phyloP scores from a whole-genome alignment of 805 yeast genomes.

The Dipodascopsis tothii region DNA sequence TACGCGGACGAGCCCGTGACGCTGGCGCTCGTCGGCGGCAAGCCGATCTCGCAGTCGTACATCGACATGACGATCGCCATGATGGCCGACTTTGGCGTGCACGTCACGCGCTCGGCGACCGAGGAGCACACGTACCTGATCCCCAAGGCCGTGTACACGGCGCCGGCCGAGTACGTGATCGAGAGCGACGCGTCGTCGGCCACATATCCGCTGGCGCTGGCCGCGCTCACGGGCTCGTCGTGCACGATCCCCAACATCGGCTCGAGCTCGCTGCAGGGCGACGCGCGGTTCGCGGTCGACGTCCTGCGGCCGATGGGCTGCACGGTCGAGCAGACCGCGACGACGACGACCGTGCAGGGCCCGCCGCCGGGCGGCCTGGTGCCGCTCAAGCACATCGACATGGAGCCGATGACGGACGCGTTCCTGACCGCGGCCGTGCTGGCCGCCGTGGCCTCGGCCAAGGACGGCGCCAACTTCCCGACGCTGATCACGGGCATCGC shows the following conservation, averaged over 20 bases:
- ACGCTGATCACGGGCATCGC: slow-evolving; percentile 93
- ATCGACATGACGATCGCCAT: slow-evolving; percentile 94
- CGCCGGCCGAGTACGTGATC: slow-evolving; percentile 78
- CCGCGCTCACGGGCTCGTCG: slow-evolving; percentile 89
- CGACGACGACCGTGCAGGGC: slow-evolving; percentile 87
- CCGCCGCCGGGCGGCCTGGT: slow-evolving; percentile 63
- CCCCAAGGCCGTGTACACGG: slow-evolving; percentile 71
- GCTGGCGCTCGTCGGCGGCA: slow-evolving; percentile 84
- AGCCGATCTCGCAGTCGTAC: slow-evolving; percentile 91
- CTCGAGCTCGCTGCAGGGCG: slow-evolving; percentile 85
- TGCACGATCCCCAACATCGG: slow-evolving; percentile 95
- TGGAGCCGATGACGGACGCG: slow-evolving; percentile 99
- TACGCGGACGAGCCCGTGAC: slow-evolving; percentile 86
- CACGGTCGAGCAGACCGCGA: slow-evolving; percentile 68
- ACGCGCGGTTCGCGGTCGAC: slow-evolving; percentile 90
- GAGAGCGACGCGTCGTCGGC: slow-evolving; percentile 98
- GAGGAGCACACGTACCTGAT: slow-evolving; percentile 83
- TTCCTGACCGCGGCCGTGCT: slow-evolving; percentile 93
- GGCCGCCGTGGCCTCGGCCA: slow-evolving; percentile 74
- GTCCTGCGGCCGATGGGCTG: slow-evolving; percentile 96
- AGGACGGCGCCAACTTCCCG: slow-evolving; percentile 36
- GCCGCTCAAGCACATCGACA: slow-evolving; percentile 72
- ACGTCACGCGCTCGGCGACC: slow-evolving; percentile 58
- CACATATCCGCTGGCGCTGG: slow-evolving; percentile 93
- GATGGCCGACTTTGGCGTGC: slow-evolving; percentile 86